Evolutionary conservation across 306 rosid species (phyloP).

Genomic region (Cucumis hystrix): DNA sequence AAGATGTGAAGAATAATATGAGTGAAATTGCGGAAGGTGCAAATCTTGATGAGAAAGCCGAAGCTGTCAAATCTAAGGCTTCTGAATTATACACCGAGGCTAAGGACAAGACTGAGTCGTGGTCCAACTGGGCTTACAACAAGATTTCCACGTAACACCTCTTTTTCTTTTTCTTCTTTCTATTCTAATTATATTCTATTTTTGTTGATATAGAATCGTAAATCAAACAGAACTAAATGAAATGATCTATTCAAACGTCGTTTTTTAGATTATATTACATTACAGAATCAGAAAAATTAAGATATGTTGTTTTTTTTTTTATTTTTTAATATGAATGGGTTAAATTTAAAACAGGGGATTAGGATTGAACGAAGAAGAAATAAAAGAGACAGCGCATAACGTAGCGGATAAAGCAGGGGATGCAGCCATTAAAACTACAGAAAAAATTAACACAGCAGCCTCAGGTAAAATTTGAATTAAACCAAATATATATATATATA

Average conservation of each 20-base stretch:
- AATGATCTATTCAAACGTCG: no score
- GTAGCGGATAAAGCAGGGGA: constrained; percentile 20
- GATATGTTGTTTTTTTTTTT: no score
- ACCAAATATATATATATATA: no score
- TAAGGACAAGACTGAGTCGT: constrained; percentile 7
- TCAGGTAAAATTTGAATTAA: constrained; percentile 17
- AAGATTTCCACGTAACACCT: constrained; percentile 23
- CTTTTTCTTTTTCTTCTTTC: background rate
- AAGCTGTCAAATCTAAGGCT: background rate
- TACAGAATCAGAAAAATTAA: no score
- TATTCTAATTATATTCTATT: no score
- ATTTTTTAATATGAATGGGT: no score
- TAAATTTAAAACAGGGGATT: background rate
- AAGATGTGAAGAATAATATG: background rate
- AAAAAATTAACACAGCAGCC: constrained; percentile 23
- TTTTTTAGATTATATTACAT: no score
- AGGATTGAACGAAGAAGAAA: background rate
- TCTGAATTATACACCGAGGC: background rate
- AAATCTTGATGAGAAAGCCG: background rate
- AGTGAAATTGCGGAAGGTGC: background rate
- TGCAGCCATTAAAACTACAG: constrained; percentile 31
- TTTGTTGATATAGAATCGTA: no score
- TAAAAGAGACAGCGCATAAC: constrained; percentile 5
- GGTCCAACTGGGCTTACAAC: constrained; percentile 14
- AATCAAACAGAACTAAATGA: no score